Base-by-base conservation (phyloP, 1,284 basidiomycete species). In the Cutaneotrichosporon sp. region DNA sequence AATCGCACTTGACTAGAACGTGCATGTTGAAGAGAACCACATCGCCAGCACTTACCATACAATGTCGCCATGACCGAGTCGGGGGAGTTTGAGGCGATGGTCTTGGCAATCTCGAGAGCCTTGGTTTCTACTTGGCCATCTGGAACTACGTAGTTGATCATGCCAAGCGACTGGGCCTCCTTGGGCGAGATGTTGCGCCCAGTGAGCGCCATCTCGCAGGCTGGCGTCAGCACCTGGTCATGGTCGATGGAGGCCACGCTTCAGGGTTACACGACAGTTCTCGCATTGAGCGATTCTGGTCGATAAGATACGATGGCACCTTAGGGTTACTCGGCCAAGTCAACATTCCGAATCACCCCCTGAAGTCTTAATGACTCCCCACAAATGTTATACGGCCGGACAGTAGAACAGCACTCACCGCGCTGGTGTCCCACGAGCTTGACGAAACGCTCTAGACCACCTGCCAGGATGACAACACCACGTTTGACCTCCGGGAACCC, bases 401-500 rank as follows among this genome's bases (percentile, higher is more conserved):
- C n/a, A n/a, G n/a, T n/a, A n/a, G n/a, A n/a, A n/a, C n/a, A n/a
- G 14, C 3, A 35, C 52, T 39, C 17, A 51, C 49, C 53, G 22
- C 49, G 50, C 45, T 51, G 45, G 48, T 59, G 57, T 0, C 57
- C 57, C 7, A 59, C 57, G 0, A 51, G 47, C 4, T 44, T 38
- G 17, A 59, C 57, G 25, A 59, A 52, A 17, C 52, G 53, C 38
- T 43, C 53, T 25, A 59, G 48, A 0, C 57, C 57, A 14, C 57
- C 57, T 5, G 46, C 50, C 4, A 34, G 38, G 24, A 59, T 52
- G 6, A 48, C 47, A n/a, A 55, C 51, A 11, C 57, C 57, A 27
- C 57, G 57, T 45, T 55, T 55, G 11, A 48, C 57, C 51, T 59
- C 57, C 11, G 57, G 57, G 33, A 50, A 59, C 25, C 57, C 57